Base-by-base conservation (phyloP, 306 rosid species). In the Erythrophleum fordii region DNA sequence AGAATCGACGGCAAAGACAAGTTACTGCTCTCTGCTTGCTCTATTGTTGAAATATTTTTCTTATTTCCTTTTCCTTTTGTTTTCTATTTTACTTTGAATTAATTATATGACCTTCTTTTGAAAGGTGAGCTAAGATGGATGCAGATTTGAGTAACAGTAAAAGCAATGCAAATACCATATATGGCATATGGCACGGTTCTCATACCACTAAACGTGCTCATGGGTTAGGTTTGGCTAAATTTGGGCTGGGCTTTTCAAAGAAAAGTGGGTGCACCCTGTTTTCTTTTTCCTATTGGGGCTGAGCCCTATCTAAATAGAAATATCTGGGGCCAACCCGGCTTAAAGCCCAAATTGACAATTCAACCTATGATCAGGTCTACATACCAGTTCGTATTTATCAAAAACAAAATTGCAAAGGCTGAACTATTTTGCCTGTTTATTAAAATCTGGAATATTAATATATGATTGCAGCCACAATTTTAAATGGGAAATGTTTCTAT, bases 1-100 rank as follows among this genome's bases (percentile, higher is more conserved):
- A 84, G 75, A 88, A 84, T 73, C 86, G 83, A 28, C 82, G 95
- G 77, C 93, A 84, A 83, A 87, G 89, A 83, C 93, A 87, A 89
- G 95, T 89, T 51, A 73, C 83, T 84, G 67, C 58, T 58, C 42
- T 65, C 68, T 74, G 81, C 75, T 83, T 73, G 68, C 67, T 80
- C 74, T 80, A 14, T 52, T 39, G 16, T n/a, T 41, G 31, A 53
- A 48, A 70, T 42, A 69, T 52, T 41, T 69, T 44, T 39, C 31
- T 52, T 25, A 77, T 25, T 67, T 69, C 48, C 39, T 11, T 46
- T 70, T 45, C 39, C 58, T 8, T 8, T 53, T 23, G 26, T 6
- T 59, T 60, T 31, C 69, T 17, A 18, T 13, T 51, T 77, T 77
- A 35, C 3, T 35, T 66, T 65, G 18, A 22, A 17, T 34, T 76